Conservation (phyloP, 139 green algal species). For the Micractinium conductrix region DNA sequence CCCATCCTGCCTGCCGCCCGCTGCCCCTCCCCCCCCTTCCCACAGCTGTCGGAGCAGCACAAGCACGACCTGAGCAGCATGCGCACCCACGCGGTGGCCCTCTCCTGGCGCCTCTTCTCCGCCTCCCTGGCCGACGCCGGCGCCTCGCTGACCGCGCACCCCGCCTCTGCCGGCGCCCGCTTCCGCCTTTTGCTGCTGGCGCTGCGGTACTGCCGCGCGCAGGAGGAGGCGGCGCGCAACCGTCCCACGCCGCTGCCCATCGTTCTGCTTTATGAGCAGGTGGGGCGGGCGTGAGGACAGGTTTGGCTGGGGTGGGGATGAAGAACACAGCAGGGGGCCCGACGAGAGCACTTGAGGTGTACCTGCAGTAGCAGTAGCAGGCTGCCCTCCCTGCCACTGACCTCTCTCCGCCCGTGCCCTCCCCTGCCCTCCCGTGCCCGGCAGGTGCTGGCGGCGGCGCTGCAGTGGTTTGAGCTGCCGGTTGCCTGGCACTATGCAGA, state of each 20-base stretch:
- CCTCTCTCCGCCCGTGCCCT: too few species aligned
- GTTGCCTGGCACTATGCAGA: conserved; percentile 46
- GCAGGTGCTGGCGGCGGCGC: conserved; percentile 39
- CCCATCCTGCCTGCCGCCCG: too few species aligned
- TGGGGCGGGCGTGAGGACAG: neutral
- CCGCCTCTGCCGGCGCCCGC: conserved; percentile 57
- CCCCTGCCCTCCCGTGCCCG: neutral
- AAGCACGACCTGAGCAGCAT: conserved; percentile 3
- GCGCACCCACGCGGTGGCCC: neutral
- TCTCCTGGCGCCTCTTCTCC: conserved; percentile 51
- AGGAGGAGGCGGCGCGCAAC: neutral
- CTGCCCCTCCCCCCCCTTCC: too few species aligned
- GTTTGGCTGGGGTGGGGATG: neutral
- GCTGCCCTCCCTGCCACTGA: neutral
- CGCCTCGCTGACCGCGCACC: conserved; percentile 60
- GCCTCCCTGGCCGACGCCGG: conserved; percentile 45
- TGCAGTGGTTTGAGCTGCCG: conserved; percentile 45
- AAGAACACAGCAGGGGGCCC: neutral
- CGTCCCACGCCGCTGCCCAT: neutral
- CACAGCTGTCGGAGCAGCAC: neutral
- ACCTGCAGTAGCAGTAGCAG: too few species aligned
- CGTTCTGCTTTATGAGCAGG: conserved; percentile 40
- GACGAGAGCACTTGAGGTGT: too few species aligned
- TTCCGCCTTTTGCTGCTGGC: conserved; percentile 71
- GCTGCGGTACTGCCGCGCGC: conserved; percentile 35